Evolutionary conservation across 495 filamentous ascomycete genomes (phyloP), one percentile per base, ranked within the genome.

Genomic region (Xylaria intraflava): DNA sequence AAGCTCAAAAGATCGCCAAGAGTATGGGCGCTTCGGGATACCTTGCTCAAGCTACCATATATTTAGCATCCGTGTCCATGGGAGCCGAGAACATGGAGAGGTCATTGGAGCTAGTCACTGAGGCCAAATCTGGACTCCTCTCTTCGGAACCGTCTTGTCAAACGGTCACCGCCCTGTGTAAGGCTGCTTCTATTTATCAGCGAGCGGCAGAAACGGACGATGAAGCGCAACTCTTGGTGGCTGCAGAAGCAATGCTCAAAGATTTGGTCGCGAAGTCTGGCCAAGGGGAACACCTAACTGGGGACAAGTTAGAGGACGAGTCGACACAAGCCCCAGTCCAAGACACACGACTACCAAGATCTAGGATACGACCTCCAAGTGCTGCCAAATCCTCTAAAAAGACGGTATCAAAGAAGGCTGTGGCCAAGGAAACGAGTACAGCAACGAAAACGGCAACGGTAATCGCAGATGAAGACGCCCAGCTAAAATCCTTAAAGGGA

Each of bases 1-100:
- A 95, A 62, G 89, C 89, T 1, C 72, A 87, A 46, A 89, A 87
- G 64, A 81, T 95, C 54, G 89, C 87, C 44, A 75, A 80, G 39
- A 81, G 83, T 11, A 79, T 85, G 8, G 72, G 78, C 31, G 83
- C 89, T 3, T 76, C 80, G 57, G 71, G 79, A 16, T 80, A 84
- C 35, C 58, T 77, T 9, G 72, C 78, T 3, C 67, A 78, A 26
- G 77, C 76, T 22, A 68, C 75, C 14, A 77, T 82, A 2, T 76
- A 83, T 63, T 72, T 87, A 40, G 85, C 83, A 9, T 78, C 78
- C 19, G 77, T 86, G 47, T 86, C 78, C 68, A 75, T 84, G 38
- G 78, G 82, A 51, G 81, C 85, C 43, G 84, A 83, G 0, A 69
- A 82, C 54, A 51, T 79, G 1, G 71, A 74, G 0, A 85, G 87